Evolutionary conservation across 2,329 filamentous ascomycete species (phyloP).

Genomic region (Elsinoe batatas): DNA sequence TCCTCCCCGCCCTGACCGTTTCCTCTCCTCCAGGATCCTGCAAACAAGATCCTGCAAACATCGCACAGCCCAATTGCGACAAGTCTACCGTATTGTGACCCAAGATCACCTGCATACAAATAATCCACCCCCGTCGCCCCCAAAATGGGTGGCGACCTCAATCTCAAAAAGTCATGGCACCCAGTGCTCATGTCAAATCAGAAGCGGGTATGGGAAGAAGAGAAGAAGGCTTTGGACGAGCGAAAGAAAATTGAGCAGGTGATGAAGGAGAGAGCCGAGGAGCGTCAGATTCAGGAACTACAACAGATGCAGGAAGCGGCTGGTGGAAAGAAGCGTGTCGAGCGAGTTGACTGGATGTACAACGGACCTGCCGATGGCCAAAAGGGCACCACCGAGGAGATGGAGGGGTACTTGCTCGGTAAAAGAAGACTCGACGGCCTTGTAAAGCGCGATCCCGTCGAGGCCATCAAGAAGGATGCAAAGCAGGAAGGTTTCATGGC

Average conservation of each 20-base stretch:
- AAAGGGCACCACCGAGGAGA: conserved; percentile 72
- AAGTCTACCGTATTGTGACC: too few relatives aligned
- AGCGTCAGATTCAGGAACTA: conserved; percentile 83
- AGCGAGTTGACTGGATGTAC: conserved; percentile 98
- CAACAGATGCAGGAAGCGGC: conserved; percentile 81
- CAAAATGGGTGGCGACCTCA: conserved; percentile 89
- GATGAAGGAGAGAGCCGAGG: conserved; percentile 86
- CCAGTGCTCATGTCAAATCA: conserved; percentile 86
- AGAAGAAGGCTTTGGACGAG: conserved; percentile 86
- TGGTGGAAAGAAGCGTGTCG: conserved; percentile 67
- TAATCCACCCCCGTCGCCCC: conserved; percentile 20
- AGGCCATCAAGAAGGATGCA: conserved; percentile 64
- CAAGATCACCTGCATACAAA: conserved; percentile 19
- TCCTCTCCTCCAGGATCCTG: too few relatives aligned
- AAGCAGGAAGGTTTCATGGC: conserved; percentile 45
- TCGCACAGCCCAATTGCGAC: neutral
- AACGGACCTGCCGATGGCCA: conserved; percentile 71
- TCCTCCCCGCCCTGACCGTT: neutral
- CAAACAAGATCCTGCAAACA: too few relatives aligned
- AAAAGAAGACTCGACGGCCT: conserved; percentile 86
- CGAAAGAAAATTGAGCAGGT: conserved; percentile 88
- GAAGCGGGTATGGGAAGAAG: conserved; percentile 79
- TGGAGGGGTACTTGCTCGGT: conserved; percentile 84
- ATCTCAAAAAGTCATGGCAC: conserved; percentile 88
- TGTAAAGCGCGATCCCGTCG: conserved; percentile 68